phyloP scores from a whole-genome alignment of 2,329 filamentous ascomycete species.

The Xylaria polymorpha region DNA sequence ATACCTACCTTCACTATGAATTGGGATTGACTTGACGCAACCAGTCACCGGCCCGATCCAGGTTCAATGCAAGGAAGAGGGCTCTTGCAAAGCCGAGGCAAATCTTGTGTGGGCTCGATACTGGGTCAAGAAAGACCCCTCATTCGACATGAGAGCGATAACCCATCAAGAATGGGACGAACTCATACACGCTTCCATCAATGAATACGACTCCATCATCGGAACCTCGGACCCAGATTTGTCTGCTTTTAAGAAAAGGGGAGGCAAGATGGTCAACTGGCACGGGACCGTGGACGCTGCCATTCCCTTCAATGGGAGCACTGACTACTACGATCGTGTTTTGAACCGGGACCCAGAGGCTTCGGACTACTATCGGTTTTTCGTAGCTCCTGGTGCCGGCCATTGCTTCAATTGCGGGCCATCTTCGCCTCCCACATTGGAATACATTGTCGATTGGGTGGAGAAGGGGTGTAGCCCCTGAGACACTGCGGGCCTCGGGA shows the following conservation, averaged over 20 bases:
- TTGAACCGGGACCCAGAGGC: conserved; percentile 21
- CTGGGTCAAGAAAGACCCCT: conserved; percentile 26
- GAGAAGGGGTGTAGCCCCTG: conserved; percentile 24
- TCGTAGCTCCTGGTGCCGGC: conserved; percentile 27
- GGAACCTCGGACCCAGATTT: conserved; percentile 31
- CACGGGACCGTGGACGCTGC: conserved; percentile 26
- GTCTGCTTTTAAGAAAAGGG: conserved; percentile 24
- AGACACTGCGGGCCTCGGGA: conserved; percentile 19
- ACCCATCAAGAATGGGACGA: conserved; percentile 22
- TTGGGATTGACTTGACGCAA: conserved; percentile 17
- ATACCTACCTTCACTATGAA: conserved; percentile 7
- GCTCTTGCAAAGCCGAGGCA: conserved; percentile 11
- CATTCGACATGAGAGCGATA: conserved; percentile 25
- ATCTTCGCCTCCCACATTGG: conserved; percentile 4
- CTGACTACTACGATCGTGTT: conserved; percentile 28
- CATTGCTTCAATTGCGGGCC: conserved; percentile 29
- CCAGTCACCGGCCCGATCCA: conserved; percentile 19
- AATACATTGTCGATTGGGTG: conserved; percentile 25
- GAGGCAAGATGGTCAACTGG: conserved; percentile 35
- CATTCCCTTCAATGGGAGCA: conserved; percentile 26
- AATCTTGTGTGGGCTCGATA: conserved; percentile 25
- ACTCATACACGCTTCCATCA: conserved; percentile 14
- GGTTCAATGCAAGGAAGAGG: conserved; percentile 9
- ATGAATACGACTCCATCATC: conserved; percentile 28
- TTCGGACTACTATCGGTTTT: conserved; percentile 32